phyloP scores from a whole-genome alignment of 2,329 filamentous ascomycete genomes.

The Harringtonia aguacate region DNA sequence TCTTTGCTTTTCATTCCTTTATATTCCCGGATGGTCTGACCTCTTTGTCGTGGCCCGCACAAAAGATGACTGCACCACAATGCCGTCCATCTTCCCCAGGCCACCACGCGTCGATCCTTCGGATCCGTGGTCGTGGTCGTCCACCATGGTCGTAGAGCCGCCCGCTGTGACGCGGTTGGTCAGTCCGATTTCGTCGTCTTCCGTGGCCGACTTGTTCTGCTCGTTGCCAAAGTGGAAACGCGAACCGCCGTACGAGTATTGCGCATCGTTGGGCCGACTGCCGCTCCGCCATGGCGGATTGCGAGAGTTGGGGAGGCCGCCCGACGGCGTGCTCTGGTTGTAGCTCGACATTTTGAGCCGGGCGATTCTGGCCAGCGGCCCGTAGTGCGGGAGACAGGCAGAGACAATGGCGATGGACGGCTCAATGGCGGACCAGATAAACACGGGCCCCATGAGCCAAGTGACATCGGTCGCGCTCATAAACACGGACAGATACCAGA shows the following conservation, averaged over 20 bases:
- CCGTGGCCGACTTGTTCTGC: not conserved
- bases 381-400: slow-evolving; percentile 29
- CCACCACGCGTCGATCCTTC: too few species aligned
- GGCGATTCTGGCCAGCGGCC: slow-evolving; percentile 19
- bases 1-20: too few species aligned
- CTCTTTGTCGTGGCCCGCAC: too few species aligned
- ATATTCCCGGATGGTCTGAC: too few species aligned
- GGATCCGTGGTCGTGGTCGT: not conserved
- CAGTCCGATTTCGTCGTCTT: slow-evolving; percentile 1
- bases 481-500: slow-evolving; percentile 10
- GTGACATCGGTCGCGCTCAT: slow-evolving; percentile 1
- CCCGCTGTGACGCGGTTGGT: not conserved
- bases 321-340: not conserved
- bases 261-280: not conserved
- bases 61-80: not conserved
- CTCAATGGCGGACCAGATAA: slow-evolving; percentile 22
- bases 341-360: not conserved
- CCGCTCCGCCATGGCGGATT: not conserved
- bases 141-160: not conserved
- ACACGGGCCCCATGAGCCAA: slow-evolving; percentile 18
- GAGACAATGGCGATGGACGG: slow-evolving; percentile 26
- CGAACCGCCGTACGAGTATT: not conserved
- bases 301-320: too few species aligned
- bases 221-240: not conserved
- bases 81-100: not conserved